Percentiles rank a stretch among this genome's conserved stretches.
These are phyloP conservation scores for Euphrasia confusa DNA, from an alignment of 257 asterid species.

Conservation along the genomic window DNA sequence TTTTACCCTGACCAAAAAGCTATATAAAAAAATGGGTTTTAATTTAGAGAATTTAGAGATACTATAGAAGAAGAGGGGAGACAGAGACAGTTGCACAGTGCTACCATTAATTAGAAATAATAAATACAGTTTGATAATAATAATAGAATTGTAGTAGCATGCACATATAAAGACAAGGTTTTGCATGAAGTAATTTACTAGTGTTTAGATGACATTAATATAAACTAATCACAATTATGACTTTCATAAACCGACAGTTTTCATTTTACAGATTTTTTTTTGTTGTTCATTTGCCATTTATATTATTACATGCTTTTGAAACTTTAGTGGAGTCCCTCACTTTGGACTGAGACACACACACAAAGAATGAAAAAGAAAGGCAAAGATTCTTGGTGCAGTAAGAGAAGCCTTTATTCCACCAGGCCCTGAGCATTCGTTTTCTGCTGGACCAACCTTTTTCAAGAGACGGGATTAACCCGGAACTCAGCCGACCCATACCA, in stretches of 20 bases:
- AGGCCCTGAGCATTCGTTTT: slow-evolving; percentile 19
- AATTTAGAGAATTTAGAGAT: slow-evolving; percentile 9
- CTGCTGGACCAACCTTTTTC: slow-evolving; percentile 21
- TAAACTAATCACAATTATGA: background rate
- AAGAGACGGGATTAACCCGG: background rate
- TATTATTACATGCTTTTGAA: slow-evolving; percentile 23
- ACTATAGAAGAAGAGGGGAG: slow-evolving; percentile 1
- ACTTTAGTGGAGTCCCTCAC: slow-evolving; percentile 30
- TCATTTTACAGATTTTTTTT: background rate
- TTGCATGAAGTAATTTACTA: slow-evolving; percentile 12
- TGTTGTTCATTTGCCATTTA: slow-evolving; percentile 23
- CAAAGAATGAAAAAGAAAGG: slow-evolving; percentile 33
- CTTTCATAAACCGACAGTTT: slow-evolving; percentile 27
- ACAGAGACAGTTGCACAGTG: slow-evolving; percentile 7
- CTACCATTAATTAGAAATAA: background rate
- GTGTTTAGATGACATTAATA: background rate
- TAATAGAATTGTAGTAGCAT: slow-evolving; percentile 11
- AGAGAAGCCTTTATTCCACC: slow-evolving; percentile 36
- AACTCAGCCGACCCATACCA: background rate
- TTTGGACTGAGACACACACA: slow-evolving; percentile 19
- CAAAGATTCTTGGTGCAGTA: slow-evolving; percentile 38
- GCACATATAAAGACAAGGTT: slow-evolving; percentile 28
- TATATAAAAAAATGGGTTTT: too few species aligned
- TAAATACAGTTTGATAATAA: background rate
- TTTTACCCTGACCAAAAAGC: slow-evolving; percentile 11